Percentiles rank a stretch among this genome's conserved stretches.
These are phyloP conservation scores for Cladosporium cucumerinum DNA, from an alignment of 2,329 filamentous ascomycete genomes.

Conservation along the genomic window DNA sequence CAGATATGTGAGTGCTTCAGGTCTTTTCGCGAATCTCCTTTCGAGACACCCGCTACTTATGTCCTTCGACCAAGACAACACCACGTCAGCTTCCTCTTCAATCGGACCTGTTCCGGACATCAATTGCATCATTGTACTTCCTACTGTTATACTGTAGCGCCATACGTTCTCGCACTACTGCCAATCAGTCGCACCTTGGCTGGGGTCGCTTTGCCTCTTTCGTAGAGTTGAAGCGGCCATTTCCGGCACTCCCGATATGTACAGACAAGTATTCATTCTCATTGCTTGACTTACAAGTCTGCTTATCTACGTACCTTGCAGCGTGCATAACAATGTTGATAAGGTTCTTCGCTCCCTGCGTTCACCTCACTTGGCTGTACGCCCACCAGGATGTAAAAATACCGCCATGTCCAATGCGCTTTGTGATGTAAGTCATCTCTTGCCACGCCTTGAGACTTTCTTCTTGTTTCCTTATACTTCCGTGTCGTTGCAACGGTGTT, in stretches of 20 bases:
- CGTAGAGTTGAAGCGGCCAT: not conserved
- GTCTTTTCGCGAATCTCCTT: not conserved
- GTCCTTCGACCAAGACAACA: not conserved
- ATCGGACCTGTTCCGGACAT: not conserved
- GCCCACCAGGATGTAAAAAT: not conserved
- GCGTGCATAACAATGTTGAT: not conserved
- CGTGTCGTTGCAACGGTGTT: not conserved
- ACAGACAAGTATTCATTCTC: not conserved
- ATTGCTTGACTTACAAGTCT: not conserved
- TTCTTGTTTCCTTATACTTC: not conserved
- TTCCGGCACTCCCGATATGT: not conserved
- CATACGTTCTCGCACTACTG: not conserved
- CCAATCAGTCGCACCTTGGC: not conserved
- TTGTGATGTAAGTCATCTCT: not conserved
- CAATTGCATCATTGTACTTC: not conserved
- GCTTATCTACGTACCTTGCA: slow-evolving; percentile 5
- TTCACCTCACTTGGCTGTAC: not conserved
- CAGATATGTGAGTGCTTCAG: not conserved
- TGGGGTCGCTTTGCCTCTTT: not conserved
- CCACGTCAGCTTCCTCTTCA: not conserved
- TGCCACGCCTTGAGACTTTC: not conserved
- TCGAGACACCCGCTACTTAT: not conserved
- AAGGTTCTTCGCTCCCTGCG: not conserved
- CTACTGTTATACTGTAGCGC: not conserved
- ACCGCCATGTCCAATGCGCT: not conserved